phyloP scores from a whole-genome alignment of 768 basidiomycete genomes.

The Termitomyces titanicus region DNA sequence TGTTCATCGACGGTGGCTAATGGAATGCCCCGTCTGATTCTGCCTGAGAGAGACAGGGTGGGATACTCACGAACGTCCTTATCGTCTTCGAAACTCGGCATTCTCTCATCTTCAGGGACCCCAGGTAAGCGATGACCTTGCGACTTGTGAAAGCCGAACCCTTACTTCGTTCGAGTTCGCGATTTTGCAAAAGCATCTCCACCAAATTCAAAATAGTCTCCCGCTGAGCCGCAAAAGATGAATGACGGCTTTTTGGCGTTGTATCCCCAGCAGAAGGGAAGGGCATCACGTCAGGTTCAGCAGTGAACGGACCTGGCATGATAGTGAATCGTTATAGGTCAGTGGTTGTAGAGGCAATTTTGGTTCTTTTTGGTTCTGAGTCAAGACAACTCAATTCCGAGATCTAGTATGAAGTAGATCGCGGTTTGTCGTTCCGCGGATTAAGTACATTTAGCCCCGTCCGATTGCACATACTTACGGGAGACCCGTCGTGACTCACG shows the following conservation, averaged over 20 bases:
- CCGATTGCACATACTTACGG: too few relatives aligned
- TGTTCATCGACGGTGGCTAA: conserved; percentile 67
- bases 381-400: too few relatives aligned
- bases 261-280: conserved; percentile 17
- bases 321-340: conserved; percentile 3
- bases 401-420: too few relatives aligned
- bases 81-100: conserved; percentile 58
- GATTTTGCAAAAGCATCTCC: conserved; percentile 43
- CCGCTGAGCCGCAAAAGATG: conserved; percentile 30
- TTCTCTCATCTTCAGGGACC: conserved; percentile 26
- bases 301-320: conserved; percentile 18
- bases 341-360: conserved; percentile 3
- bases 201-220: conserved; percentile 49
- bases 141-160: neutral
- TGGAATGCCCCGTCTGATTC: neutral
- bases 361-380: too few relatives aligned
- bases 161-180: conserved; percentile 28
- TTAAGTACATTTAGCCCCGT: too few relatives aligned
- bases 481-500: too few relatives aligned
- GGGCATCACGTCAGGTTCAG: conserved; percentile 16
- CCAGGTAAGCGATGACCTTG: neutral
- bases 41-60: neutral
- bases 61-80: conserved; percentile 58
- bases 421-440: too few relatives aligned
- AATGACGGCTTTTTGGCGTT: conserved; percentile 24